Base-by-base conservation (phyloP, 2,329 filamentous ascomycete species). In the Knufia fluminis region DNA sequence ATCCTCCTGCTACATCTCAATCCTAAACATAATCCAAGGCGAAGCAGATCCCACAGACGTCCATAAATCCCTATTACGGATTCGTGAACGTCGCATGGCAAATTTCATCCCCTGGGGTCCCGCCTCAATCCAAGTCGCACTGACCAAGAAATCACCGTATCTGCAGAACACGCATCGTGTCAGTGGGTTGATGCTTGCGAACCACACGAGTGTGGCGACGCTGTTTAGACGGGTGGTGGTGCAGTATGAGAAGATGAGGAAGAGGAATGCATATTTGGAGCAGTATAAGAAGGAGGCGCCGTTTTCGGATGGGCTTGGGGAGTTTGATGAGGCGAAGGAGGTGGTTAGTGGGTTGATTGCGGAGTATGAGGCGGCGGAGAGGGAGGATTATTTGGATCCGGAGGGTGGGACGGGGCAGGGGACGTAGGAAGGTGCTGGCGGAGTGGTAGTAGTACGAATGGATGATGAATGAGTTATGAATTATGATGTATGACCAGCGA, bases 21-120 rank as follows among this genome's bases (percentile, higher is more conserved):
- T 98, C 59, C 75, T 98, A 55, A 97, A 98, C 68, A 95, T 98
- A 61, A 98, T 98, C 61, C 92, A 97, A 73, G 92, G 92, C 62
- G 92, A 98, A 67, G 92, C 94, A 33, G 94, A 98, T 64, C 91
- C 92, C 7, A 97, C 91, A 2, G 94, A 98, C 68, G 80, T 98
- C 50, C 92, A 98, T 74, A 98, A 98, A 78, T 97, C 91, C 57
- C 74, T 98, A 51, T 80, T 98, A 51, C 86, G 92, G 57, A 98
- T 98, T 63, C 84, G 92, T 44, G 92, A 98, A 73, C 84, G 92
- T 44, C 82, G 88, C 52, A 77, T 98, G 48, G 94, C 92, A 8
- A 94, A 88, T 0, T 98, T 98, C 64, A 98, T 98, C 55, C 92
- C 94, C 8, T 98, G 92, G 92, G 92, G 92, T 0, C 92, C 92